Conservation (phyloP, 2,329 filamentous ascomycete species). For the Diaporthe nobilis region DNA sequence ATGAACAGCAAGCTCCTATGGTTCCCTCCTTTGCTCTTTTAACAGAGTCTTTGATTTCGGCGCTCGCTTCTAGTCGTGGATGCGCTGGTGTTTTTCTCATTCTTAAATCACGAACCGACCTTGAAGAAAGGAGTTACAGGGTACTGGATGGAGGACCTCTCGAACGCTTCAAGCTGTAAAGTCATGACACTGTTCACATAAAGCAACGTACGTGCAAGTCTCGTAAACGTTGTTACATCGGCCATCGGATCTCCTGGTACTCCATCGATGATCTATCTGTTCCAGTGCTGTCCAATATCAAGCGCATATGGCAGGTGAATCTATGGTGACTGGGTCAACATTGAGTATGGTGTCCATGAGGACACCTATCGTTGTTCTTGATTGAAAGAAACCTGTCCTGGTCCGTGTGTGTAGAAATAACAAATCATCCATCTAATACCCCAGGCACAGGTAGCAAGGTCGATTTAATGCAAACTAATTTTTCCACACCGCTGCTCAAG, state of each 20-base stretch:
- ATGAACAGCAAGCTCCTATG: not conserved
- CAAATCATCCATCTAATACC: not conserved
- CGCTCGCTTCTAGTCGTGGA: not conserved
- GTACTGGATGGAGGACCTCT: not conserved
- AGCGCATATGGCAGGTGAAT: not conserved
- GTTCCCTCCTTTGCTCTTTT: too few species aligned
- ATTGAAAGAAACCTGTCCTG: not conserved
- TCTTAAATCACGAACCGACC: not conserved
- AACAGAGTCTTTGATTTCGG: not conserved
- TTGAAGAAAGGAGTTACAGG: rapidly evolving
- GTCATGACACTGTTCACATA: not conserved
- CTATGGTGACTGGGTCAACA: too few species aligned
- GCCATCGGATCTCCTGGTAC: too few species aligned
- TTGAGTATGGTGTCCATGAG: too few species aligned
- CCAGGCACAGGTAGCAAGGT: not conserved
- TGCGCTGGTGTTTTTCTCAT: not conserved
- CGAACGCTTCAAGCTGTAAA: too few species aligned
- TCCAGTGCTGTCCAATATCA: not conserved
- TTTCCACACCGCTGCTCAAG: not conserved
- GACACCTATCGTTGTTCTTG: not conserved
- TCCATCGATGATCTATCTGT: not conserved
- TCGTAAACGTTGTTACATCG: too few species aligned
- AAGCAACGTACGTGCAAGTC: not conserved
- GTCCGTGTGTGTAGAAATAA: not conserved
- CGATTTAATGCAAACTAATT: not conserved